A percentile compares a stretch with the other conserved stretches of the same genome.
Conservation (phyloP, 164 flowering plant species). For the Vitis amurensis region DNA sequence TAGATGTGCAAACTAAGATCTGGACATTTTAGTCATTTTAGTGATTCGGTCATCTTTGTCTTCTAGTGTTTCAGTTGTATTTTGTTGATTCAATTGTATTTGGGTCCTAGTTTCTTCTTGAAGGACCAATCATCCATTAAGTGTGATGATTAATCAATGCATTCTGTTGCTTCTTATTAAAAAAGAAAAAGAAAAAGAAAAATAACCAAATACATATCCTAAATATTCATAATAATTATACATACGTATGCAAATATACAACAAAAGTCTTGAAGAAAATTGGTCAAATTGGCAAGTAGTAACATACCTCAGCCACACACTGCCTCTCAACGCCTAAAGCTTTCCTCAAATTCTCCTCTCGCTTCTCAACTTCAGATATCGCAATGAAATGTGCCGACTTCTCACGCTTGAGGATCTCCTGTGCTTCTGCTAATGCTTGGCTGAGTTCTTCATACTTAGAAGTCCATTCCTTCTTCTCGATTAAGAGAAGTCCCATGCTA, state of each 20-base stretch:
- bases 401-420: conserved; percentile 75
- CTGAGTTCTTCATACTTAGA: conserved; percentile 52
- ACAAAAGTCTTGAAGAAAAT: not conserved
- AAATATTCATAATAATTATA: not conserved
- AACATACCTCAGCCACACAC: conserved; percentile 70
- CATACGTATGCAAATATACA: not conserved
- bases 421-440: conserved; percentile 58
- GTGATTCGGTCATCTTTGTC: too few species aligned
- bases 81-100: too few species aligned
- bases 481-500: conserved; percentile 88
- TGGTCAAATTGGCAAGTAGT: conserved; percentile 1
- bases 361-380: conserved; percentile 64
- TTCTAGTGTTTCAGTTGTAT: too few species aligned
- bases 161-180: too few species aligned
- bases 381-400: conserved; percentile 64
- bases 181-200: too few species aligned
- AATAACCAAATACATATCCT: not conserved
- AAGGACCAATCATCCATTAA: too few species aligned
- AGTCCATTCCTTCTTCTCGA: conserved; percentile 84
- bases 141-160: too few species aligned
- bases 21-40: too few species aligned
- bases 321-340: conserved; percentile 71
- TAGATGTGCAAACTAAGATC: too few species aligned
- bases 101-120: too few species aligned
- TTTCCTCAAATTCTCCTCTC: conserved; percentile 71